Conservation (phyloP, 2,329 filamentous ascomycete species). For the Myriosclerotinia scirpicola region DNA sequence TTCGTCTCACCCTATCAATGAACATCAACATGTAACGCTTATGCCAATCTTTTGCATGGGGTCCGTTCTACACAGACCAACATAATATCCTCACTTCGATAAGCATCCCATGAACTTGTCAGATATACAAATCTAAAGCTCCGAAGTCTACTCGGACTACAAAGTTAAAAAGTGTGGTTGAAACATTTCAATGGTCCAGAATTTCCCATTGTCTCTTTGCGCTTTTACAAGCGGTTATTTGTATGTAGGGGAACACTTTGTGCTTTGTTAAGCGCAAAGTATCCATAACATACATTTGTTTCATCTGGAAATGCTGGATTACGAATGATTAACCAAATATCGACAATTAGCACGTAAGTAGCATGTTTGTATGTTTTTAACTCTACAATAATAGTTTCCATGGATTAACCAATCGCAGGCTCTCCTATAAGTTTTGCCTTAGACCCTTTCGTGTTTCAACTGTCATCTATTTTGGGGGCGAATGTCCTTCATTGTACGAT, state of each 20-base stretch:
- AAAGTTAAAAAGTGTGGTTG: conserved; percentile 8
- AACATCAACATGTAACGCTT: conserved; percentile 13
- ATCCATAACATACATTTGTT: conserved; percentile 9
- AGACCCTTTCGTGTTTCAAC: conserved; percentile 13
- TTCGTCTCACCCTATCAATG: conserved; percentile 9
- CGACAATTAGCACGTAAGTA: neutral
- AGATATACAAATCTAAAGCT: neutral
- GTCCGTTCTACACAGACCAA: conserved; percentile 17
- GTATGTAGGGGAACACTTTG: neutral
- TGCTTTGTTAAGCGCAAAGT: neutral
- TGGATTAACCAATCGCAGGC: neutral
- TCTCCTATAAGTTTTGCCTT: conserved; percentile 4
- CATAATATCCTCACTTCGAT: neutral
- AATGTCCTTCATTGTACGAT: neutral
- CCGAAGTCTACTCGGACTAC: neutral
- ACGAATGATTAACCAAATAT: conserved; percentile 8
- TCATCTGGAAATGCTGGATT: conserved; percentile 3
- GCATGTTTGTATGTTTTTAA: conserved; percentile 1
- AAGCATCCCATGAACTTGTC: conserved; percentile 1
- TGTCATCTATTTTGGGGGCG: conserved; percentile 16
- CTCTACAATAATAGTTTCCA: neutral
- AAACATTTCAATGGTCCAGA: conserved; percentile 15
- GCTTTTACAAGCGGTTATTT: conserved; percentile 15
- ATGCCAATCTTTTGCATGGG: neutral
- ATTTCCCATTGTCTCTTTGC: neutral